These are phyloP conservation scores for Mycena indigotica DNA, from an alignment of 768 basidiomycete species.

Conservation along the genomic window DNA sequence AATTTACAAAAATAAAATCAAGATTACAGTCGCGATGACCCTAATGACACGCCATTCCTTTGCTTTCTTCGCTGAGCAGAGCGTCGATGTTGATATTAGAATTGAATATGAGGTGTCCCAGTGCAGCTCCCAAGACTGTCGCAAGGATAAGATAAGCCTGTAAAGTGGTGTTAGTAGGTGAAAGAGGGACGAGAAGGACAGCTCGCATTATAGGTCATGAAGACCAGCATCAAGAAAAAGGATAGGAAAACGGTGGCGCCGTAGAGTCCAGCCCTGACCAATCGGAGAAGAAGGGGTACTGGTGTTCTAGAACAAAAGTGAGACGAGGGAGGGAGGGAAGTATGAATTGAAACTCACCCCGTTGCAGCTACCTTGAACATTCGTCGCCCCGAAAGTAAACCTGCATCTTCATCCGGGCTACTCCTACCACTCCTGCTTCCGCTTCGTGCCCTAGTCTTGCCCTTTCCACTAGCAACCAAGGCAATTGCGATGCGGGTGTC, in stretches of 20 bases:
- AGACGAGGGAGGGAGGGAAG: not conserved
- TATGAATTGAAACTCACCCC: constrained; percentile 38
- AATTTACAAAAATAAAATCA: constrained; percentile 8
- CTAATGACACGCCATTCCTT: constrained; percentile 83
- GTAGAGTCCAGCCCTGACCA: constrained; percentile 69
- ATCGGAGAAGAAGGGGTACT: constrained; percentile 52
- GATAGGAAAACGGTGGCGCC: constrained; percentile 77
- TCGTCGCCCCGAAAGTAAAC: constrained; percentile 52
- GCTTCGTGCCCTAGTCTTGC: constrained; percentile 39
- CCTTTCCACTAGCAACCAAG: constrained; percentile 48
- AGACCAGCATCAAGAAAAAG: constrained; percentile 92
- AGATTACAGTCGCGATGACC: constrained; percentile 2
- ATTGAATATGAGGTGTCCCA: constrained; percentile 82
- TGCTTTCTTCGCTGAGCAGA: constrained; percentile 53
- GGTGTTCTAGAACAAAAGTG: constrained; percentile 39
- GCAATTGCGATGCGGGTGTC: constrained; percentile 59
- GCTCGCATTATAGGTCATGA: constrained; percentile 95
- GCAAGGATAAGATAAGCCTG: constrained; percentile 87
- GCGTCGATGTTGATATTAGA: constrained; percentile 63
- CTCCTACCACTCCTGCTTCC: constrained; percentile 30
- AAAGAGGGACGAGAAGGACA: not conserved
- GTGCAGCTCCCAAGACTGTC: constrained; percentile 77
- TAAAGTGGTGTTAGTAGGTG: not conserved
- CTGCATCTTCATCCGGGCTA: constrained; percentile 49
- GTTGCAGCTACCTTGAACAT: constrained; percentile 35